Evolutionary conservation across 2,329 filamentous ascomycete genomes (phyloP).

Genomic region (Hypoxylon sp.): DNA sequence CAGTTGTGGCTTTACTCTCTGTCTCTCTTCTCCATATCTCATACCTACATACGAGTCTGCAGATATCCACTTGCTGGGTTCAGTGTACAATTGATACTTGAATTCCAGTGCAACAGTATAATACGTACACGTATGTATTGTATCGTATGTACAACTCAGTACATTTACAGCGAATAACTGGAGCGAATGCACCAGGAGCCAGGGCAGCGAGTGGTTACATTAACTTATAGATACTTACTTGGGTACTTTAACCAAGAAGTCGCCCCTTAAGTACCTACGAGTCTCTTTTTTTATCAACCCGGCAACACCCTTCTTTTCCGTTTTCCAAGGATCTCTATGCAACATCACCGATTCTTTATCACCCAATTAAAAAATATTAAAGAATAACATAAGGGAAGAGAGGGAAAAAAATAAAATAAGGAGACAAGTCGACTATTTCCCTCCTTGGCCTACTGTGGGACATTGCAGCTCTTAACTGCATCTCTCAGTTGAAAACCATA

Average conservation of each 20-base stretch:
- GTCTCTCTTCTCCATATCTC: constrained; percentile 7
- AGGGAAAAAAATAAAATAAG: constrained; percentile 14
- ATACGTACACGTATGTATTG: constrained; percentile 43
- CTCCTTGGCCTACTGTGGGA: constrained; percentile 27
- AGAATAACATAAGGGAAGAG: constrained; percentile 18
- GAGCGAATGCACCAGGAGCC: constrained; percentile 24
- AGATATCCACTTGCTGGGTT: constrained; percentile 36
- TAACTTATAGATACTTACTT: constrained; percentile 23
- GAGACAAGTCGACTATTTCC: constrained; percentile 25
- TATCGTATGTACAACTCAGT: constrained; percentile 36
- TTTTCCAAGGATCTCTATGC: constrained; percentile 31
- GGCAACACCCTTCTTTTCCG: constrained; percentile 46
- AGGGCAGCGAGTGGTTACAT: constrained; percentile 29
- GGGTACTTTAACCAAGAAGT: constrained; percentile 30
- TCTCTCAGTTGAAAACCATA: constrained; percentile 39
- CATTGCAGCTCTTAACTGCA: constrained; percentile 35
- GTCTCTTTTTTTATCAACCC: constrained; percentile 41
- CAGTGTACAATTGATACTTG: constrained; percentile 20
- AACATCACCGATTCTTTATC: constrained; percentile 36
- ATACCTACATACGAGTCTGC: constrained; percentile 20
- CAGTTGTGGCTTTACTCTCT: constrained; percentile 34
- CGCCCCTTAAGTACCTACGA: constrained; percentile 44
- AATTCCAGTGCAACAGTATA: constrained; percentile 37
- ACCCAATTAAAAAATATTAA: constrained; percentile 35
- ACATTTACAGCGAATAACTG: constrained; percentile 27